These are phyloP conservation scores for Pseudogymnoascus sp. DNA, from an alignment of 2,329 filamentous ascomycete genomes.

Conservation along the genomic window DNA sequence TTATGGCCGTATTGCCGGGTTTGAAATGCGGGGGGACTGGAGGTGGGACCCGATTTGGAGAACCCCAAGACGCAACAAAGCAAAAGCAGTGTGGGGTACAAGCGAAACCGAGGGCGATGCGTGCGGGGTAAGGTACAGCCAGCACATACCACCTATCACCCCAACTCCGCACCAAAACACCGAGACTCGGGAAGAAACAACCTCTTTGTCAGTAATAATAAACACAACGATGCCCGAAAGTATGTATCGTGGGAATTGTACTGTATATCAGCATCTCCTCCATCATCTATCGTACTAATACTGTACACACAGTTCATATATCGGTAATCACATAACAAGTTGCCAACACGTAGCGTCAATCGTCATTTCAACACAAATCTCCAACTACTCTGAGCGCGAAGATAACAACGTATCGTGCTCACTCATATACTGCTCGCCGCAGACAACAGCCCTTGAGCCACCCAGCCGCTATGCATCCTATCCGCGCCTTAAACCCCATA, in stretches of 20 bases:
- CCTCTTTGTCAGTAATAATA: background rate
- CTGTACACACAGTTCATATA: background rate
- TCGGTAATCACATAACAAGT: background rate
- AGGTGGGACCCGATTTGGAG: background rate
- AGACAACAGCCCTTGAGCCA: background rate
- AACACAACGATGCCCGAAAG: background rate
- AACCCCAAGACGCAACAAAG: background rate
- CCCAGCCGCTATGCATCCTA: conserved; percentile 6
- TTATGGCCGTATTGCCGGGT: background rate
- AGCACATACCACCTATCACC: background rate
- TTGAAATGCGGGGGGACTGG: conserved; percentile 3
- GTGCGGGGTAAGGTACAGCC: background rate
- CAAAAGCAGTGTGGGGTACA: background rate
- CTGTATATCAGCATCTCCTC: background rate
- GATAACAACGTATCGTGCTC: conserved; percentile 7
- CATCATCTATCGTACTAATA: background rate
- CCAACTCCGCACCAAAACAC: background rate
- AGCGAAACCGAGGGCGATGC: background rate
- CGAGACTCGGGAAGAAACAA: background rate
- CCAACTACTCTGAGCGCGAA: background rate
- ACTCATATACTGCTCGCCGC: background rate
- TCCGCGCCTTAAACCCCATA: background rate
- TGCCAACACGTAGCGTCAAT: background rate
- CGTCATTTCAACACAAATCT: background rate
- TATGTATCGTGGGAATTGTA: background rate